phyloP scores from a whole-genome alignment of 2,329 filamentous ascomycete species.

The Fusarium buxicola region DNA sequence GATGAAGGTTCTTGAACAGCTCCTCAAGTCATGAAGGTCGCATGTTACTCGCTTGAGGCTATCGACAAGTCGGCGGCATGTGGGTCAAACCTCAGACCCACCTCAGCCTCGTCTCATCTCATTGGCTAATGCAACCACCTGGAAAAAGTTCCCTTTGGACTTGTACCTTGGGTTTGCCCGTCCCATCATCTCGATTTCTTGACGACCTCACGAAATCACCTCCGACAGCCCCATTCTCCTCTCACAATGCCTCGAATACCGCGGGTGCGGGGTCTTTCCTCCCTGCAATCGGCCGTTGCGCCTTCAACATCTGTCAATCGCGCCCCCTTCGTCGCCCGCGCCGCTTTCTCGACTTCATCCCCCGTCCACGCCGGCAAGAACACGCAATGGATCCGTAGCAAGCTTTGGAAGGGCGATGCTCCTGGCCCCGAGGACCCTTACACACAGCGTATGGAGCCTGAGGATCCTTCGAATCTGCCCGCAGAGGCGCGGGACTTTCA shows the following conservation, averaged over 20 bases:
- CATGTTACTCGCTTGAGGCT: constrained; percentile 36
- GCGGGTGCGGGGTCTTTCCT: constrained; percentile 51
- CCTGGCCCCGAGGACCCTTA: constrained; percentile 55
- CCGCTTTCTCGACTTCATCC: constrained; percentile 52
- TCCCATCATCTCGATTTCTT: constrained; percentile 28
- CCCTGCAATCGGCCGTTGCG: constrained; percentile 44
- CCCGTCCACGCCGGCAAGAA: constrained; percentile 47
- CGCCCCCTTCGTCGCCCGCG: constrained; percentile 44
- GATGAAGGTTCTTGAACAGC: constrained; percentile 11
- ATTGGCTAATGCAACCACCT: constrained; percentile 43
- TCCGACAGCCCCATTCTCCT: constrained; percentile 6
- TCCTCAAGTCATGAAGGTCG: constrained; percentile 25
- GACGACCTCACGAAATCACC: constrained; percentile 14
- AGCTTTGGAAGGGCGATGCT: constrained; percentile 56
- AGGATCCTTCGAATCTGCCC: constrained; percentile 47
- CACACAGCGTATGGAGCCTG: constrained; percentile 48
- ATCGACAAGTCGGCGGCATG: constrained; percentile 29
- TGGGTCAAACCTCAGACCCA: constrained; percentile 20
- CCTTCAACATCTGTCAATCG: constrained; percentile 42
- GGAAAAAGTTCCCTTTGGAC: constrained; percentile 47
- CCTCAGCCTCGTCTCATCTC: constrained; percentile 38
- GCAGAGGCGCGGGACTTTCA: constrained; percentile 46
- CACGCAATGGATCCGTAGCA: constrained; percentile 54
- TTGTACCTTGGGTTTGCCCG: constrained; percentile 8
- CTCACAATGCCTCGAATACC: constrained; percentile 58